These are phyloP conservation scores for Phialophora expanda DNA, from an alignment of 2,329 filamentous ascomycete genomes.

Conservation along the genomic window DNA sequence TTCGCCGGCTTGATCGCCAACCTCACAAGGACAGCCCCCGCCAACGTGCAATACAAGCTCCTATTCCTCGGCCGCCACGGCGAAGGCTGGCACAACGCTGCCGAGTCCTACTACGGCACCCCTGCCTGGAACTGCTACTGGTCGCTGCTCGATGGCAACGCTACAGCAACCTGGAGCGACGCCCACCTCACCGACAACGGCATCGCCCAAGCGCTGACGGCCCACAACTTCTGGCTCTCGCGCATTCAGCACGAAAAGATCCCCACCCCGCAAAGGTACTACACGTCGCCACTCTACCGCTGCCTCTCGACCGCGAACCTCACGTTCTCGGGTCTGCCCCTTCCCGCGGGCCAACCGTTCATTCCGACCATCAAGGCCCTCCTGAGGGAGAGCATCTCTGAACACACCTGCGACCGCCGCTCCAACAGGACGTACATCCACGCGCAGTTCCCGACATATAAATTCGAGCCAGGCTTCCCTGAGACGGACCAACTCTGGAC, in stretches of 20 bases:
- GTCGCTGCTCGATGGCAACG: conserved; percentile 63
- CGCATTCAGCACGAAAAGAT: conserved; percentile 56
- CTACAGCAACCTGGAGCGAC: conserved; percentile 61
- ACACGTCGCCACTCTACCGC: conserved; percentile 63
- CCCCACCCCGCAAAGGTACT: conserved; percentile 61
- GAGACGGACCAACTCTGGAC: conserved; percentile 62
- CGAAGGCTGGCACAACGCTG: conserved; percentile 66
- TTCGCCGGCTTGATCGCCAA: conserved; percentile 55
- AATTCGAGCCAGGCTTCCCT: conserved; percentile 59
- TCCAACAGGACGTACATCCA: conserved; percentile 56
- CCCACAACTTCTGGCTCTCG: conserved; percentile 56
- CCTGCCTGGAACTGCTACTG: conserved; percentile 67
- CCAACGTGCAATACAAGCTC: conserved; percentile 57
- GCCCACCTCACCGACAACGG: conserved; percentile 61
- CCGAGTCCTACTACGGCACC: conserved; percentile 63
- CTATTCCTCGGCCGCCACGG: conserved; percentile 66
- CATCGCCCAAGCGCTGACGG: conserved; percentile 56
- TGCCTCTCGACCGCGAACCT: conserved; percentile 63
- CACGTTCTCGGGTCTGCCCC: conserved; percentile 56
- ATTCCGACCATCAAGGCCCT: conserved; percentile 63
- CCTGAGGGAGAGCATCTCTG: conserved; percentile 63
- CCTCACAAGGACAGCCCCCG: conserved; percentile 50
- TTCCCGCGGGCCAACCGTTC: conserved; percentile 56
- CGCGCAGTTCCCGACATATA: conserved; percentile 56
- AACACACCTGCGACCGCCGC: conserved; percentile 67